Base-by-base conservation (phyloP, 768 basidiomycete species). In the Leucocoprinus birnbaumii region DNA sequence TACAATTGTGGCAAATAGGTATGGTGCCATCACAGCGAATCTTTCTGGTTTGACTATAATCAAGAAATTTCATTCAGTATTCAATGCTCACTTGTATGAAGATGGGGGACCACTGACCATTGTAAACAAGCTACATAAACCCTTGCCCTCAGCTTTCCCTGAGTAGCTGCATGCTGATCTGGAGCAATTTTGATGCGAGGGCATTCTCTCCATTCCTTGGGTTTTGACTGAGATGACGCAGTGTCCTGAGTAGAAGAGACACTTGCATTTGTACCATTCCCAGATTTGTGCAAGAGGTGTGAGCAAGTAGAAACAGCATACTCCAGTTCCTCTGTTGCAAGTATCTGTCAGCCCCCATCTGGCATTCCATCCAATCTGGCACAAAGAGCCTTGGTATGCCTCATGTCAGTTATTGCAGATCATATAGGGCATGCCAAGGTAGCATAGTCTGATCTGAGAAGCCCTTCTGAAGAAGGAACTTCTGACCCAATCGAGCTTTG, bases 11-110 rank as follows among this genome's bases (percentile, higher is more conserved):
- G 63, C 90, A 92, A 9, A 75, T 63, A 9, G 90, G 90, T 59
- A 85, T 89, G 8, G 85, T 84, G 51, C 90, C 90, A 65, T 91
- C 89, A 66, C 90, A 92, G 3, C 89, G 84, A 59, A 88, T 89
- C 64, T 92, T 92, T 22, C 89, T 80, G 14, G 76, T 80, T 22
- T 90, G 89, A 64, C 89, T 91, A 59, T 16, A 65, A 16, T 3
- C 13, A 44, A 56, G 34, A 53, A n/a, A n/a, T n/a, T n/a, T n/a
- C n/a, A n/a, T n/a, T 56, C 16, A 43, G 24, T 18, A 24, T 55
- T 42, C 58, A n/a, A 43, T 46, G 34, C 43, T 53, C 27, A 10
- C 3, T 48, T 44, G 26, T 38, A 60, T 19, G 18, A 9, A 55
- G 42, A 56, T 41, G 58, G 37, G 21, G 34, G 37, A 49, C 34